Percentiles rank a stretch among this genome's conserved stretches.
Evolutionary conservation across 2,329 filamentous ascomycete genomes (phyloP).

Genomic region (Trichoderma koningii): DNA sequence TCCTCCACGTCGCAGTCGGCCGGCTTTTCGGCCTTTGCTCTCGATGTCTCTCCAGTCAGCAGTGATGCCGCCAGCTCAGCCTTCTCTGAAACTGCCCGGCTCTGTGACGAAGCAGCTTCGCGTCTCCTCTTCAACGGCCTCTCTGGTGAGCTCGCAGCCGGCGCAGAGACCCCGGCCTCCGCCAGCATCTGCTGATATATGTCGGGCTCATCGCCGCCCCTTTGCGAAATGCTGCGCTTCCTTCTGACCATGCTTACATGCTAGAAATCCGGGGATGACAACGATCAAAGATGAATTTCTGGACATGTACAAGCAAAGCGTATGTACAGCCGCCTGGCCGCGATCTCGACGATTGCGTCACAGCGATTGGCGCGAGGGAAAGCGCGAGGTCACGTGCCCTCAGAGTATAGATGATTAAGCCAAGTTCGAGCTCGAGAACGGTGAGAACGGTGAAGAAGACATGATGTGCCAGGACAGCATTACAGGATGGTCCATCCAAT

Average conservation of each 20-base stretch:
- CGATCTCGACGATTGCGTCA: constrained; percentile 30
- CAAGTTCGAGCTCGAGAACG: background rate
- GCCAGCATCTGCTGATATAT: constrained; percentile 54
- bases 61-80: background rate
- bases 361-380: constrained; percentile 6
- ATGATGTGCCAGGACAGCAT: background rate
- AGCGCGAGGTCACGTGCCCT: constrained; percentile 32
- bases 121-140: constrained; percentile 46
- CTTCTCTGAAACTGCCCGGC: background rate
- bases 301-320: no score
- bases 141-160: constrained; percentile 37
- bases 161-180: constrained; percentile 48
- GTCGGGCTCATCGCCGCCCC: constrained; percentile 38
- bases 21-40: background rate
- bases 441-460: background rate
- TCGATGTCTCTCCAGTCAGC: background rate
- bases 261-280: no score
- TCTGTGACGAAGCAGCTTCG: constrained; percentile 30
- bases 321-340: constrained; percentile 1
- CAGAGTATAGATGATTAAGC: background rate
- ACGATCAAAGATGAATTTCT: background rate
- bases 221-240: constrained; percentile 36
- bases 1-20: constrained; percentile 42
- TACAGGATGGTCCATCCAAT: no score
- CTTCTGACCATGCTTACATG: constrained; percentile 38